Base-by-base conservation (phyloP, 2,329 filamentous ascomycete species). In the Pseudocercospora fijiensis region DNA sequence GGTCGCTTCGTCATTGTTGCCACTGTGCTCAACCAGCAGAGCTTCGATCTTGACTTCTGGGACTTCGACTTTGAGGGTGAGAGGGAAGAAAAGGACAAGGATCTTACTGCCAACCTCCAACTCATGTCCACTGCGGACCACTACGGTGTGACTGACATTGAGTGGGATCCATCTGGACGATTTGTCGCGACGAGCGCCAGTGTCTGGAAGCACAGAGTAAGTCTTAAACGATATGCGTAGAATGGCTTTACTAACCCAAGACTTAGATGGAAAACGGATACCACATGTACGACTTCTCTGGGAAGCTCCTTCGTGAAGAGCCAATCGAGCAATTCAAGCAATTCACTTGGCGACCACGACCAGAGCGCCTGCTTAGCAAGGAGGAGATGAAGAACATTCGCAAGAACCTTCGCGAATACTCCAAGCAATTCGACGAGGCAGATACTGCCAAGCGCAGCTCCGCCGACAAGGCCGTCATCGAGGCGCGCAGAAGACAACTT, bases 21-120 rank as follows among this genome's bases (percentile, higher is more conserved):
- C 60, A 96, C 95, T 10, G 91, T 99, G 59, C 88, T 91, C 79
- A 97, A 93, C 74, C 89, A 92, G 76, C 91, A 96, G 79, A 94
- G 89, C 80, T 96, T 92, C 69, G 95, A 99, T 68, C 87, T 99
- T 65, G 95, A 99, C 76, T 99, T 99, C 82, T 98, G 89, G 83
- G 95, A 99, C 76, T 85, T 98, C 71, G 95, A 98, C 80, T 99
- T 96, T 72, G 95, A 99, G 80, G 95, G 96, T 69, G 95, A 98
- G 82, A 96, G 94, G 83, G 68, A 70, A 18, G 92, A 96, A 79
- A 88, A 86, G 52, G 92, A 96, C 77, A 97, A 97, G 84, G 93
- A 98, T 72, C 82, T 99, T 66, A 92, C 91, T 18, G 94, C 94
- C 66, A 98, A 98, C 81, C 83, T 99, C 62, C 92, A 96, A 82